Conservation (phyloP, 139 green algal species). For the Pseudopediastrum boryanum region DNA sequence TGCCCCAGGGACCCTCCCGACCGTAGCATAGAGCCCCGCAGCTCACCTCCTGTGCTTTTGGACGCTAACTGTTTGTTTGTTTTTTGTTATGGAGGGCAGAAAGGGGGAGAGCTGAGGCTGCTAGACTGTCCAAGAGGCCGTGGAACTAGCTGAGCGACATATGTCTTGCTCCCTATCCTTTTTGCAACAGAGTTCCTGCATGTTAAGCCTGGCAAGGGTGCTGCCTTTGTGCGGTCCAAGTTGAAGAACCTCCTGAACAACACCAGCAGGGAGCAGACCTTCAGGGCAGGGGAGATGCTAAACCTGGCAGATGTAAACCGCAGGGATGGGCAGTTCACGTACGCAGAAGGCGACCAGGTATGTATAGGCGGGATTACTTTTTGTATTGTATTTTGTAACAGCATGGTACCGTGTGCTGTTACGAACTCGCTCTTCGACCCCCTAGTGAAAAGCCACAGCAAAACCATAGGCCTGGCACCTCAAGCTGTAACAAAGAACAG, state of each 20-base stretch:
- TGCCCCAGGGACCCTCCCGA: not conserved
- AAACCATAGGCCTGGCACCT: too few relatives aligned
- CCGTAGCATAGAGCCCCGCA: not conserved
- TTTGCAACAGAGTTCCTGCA: constrained; percentile 91
- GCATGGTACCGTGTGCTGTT: too few relatives aligned
- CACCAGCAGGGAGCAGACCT: constrained; percentile 93
- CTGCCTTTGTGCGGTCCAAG: constrained; percentile 98
- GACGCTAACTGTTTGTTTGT: not conserved
- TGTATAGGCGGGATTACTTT: too few relatives aligned
- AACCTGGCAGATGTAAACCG: constrained; percentile 69
- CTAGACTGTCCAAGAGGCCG: not conserved
- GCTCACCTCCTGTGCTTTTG: not conserved
- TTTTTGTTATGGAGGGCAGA: not conserved
- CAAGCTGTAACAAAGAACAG: too few relatives aligned
- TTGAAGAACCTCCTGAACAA: constrained; percentile 95
- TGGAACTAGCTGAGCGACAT: not conserved
- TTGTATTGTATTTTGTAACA: too few relatives aligned
- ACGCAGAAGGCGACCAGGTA: constrained; percentile 71
- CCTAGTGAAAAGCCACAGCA: too few relatives aligned
- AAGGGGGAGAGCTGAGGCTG: not conserved
- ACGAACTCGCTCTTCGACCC: too few relatives aligned
- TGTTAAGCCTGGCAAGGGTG: constrained; percentile 98
- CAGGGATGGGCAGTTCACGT: constrained; percentile 86
- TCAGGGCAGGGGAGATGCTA: constrained; percentile 93
- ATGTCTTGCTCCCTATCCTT: not conserved